Conservation (phyloP, 805 yeast species). For the Wickerhamiella occidentalis region DNA sequence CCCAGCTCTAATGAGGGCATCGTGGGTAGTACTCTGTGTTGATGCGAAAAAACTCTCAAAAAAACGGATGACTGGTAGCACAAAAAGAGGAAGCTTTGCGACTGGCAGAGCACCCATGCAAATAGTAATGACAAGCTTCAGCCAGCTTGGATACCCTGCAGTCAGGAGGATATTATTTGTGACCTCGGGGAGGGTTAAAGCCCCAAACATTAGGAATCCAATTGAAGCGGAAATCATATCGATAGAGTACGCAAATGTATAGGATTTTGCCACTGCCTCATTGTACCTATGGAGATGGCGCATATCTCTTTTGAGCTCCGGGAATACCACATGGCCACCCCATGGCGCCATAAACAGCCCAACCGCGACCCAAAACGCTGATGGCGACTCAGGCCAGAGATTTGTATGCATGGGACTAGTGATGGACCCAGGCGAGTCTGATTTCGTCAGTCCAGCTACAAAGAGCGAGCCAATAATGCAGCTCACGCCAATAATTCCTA, state of each 20-base stretch:
- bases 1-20: slow-evolving; percentile 36
- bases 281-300: slow-evolving; percentile 50
- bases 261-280: slow-evolving; percentile 43
- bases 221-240: slow-evolving; percentile 50
- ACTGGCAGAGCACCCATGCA: slow-evolving; percentile 73
- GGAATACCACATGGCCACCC: slow-evolving; percentile 75
- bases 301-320: slow-evolving; percentile 63
- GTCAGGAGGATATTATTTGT: slow-evolving; percentile 63
- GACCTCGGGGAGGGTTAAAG: slow-evolving; percentile 50
- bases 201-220: slow-evolving; percentile 75
- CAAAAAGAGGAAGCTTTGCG: slow-evolving; percentile 72
- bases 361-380: slow-evolving; percentile 34
- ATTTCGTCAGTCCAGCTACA: slow-evolving; percentile 51
- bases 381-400: slow-evolving; percentile 52
- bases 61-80: slow-evolving; percentile 63
- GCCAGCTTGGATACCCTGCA: slow-evolving; percentile 52
- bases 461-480: slow-evolving; percentile 48
- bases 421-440: slow-evolving; percentile 62
- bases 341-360: slow-evolving; percentile 44
- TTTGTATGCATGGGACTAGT: slow-evolving; percentile 51
- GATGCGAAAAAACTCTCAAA: background rate
- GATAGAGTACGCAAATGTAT: slow-evolving; percentile 42
- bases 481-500: slow-evolving; percentile 62
- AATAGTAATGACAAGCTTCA: slow-evolving; percentile 40
- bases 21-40: slow-evolving; percentile 41